Conservation (phyloP, 257 asterid species). For the Leptodermis oblonga region DNA sequence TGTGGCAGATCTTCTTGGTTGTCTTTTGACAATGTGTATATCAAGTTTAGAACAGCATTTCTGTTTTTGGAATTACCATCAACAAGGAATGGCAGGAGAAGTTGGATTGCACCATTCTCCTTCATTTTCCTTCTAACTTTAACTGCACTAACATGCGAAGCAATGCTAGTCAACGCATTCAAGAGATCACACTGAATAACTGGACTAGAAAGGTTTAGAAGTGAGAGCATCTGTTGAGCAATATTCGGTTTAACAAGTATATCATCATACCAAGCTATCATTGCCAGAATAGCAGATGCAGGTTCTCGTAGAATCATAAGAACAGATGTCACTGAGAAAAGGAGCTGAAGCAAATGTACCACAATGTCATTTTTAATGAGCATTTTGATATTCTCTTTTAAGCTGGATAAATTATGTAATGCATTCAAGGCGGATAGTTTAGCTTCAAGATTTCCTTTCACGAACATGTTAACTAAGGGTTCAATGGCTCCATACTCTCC, state of each 20-base stretch:
- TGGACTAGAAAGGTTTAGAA: constrained; percentile 69
- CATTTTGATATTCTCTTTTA: constrained; percentile 47
- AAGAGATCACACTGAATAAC: constrained; percentile 64
- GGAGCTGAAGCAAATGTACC: constrained; percentile 64
- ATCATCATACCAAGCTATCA: constrained; percentile 63
- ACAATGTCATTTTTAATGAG: constrained; percentile 56
- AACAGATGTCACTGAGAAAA: constrained; percentile 88
- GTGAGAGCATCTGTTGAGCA: constrained; percentile 88
- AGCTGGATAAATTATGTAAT: constrained; percentile 46
- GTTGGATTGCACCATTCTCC: constrained; percentile 62
- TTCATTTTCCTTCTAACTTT: constrained; percentile 62
- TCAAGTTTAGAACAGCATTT: constrained; percentile 46
- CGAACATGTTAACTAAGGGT: constrained; percentile 73
- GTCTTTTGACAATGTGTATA: constrained; percentile 44
- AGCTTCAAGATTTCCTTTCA: constrained; percentile 68
- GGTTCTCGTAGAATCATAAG: constrained; percentile 82
- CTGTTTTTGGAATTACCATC: constrained; percentile 44
- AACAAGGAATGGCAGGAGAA: constrained; percentile 55
- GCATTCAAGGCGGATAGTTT: constrained; percentile 72
- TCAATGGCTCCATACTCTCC: constrained; percentile 68
- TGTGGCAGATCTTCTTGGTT: constrained; percentile 45
- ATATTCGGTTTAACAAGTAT: constrained; percentile 56
- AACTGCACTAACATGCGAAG: constrained; percentile 45
- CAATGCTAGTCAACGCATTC: constrained; percentile 64
- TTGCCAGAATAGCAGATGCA: constrained; percentile 86